These are phyloP conservation scores for Trametes cingulata DNA, from an alignment of 768 basidiomycete genomes.

Conservation along the genomic window DNA sequence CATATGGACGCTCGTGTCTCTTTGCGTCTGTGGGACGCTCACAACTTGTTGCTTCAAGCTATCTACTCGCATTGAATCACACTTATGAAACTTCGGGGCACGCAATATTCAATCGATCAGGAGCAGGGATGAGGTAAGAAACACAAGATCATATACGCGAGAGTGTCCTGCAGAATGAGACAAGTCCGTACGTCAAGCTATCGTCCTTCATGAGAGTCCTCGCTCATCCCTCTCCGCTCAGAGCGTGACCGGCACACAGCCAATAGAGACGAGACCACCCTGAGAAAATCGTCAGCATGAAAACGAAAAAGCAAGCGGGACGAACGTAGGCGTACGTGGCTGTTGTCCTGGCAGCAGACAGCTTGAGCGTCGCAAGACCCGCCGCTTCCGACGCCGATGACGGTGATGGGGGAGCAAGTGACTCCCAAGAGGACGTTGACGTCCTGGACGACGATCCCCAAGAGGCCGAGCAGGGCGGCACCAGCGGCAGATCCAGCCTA, in stretches of 20 bases:
- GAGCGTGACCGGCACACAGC: conserved; percentile 21
- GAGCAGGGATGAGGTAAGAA: too few species aligned
- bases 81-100: too few species aligned
- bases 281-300: not conserved
- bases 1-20: too few species aligned
- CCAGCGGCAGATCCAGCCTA: not conserved
- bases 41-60: too few species aligned
- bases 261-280: conserved; percentile 21
- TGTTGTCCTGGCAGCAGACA: conserved; percentile 16
- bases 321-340: not conserved
- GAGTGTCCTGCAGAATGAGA: too few species aligned
- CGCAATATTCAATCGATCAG: too few species aligned
- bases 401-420: conserved; percentile 12
- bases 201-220: too few species aligned
- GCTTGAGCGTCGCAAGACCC: not conserved
- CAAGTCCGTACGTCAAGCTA: too few species aligned
- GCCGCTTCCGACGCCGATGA: conserved; percentile 9
- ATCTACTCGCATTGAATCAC: too few species aligned
- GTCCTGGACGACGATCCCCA: conserved; percentile 3
- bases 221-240: not conserved
- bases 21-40: too few species aligned
- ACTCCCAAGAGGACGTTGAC: not conserved
- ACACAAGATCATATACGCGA: too few species aligned
- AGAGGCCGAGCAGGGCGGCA: not conserved
- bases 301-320: too few species aligned